These are phyloP conservation scores for Boletellus deceptivus DNA, from an alignment of 1,284 basidiomycete genomes.

Conservation along the genomic window DNA sequence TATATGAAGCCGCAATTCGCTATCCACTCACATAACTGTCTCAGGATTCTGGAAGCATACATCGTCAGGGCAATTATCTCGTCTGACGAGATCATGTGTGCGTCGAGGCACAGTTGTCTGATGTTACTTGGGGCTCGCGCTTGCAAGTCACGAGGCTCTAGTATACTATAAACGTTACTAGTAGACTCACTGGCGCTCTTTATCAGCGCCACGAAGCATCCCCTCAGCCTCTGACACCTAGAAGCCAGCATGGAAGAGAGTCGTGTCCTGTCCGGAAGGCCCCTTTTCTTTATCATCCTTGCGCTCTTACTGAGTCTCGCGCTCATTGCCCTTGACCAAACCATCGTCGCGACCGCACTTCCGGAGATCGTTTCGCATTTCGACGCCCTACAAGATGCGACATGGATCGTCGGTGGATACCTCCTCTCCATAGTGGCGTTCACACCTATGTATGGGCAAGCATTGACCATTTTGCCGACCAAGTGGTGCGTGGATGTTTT, in stretches of 20 bases:
- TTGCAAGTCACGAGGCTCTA: too few species aligned
- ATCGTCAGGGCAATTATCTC: too few species aligned
- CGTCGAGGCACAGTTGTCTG: too few species aligned
- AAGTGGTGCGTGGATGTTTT: constrained; percentile 16
- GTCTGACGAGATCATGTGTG: too few species aligned
- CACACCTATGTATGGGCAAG: constrained; percentile 15
- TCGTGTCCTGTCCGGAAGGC: constrained; percentile 7
- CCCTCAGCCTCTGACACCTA: too few species aligned
- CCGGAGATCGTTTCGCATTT: constrained; percentile 45
- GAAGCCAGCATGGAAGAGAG: constrained; percentile 6
- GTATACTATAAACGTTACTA: too few species aligned
- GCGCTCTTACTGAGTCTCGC: constrained; percentile 18
- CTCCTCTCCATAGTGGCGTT: constrained; percentile 17
- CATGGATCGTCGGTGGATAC: constrained; percentile 17
- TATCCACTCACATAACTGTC: too few species aligned
- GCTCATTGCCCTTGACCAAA: constrained; percentile 35
- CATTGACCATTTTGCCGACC: constrained; percentile 10
- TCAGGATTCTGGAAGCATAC: too few species aligned
- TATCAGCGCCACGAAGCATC: too few species aligned
- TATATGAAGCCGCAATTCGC: too few species aligned
- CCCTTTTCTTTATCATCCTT: constrained; percentile 4
- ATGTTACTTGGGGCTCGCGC: too few species aligned
- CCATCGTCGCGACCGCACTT: constrained; percentile 34
- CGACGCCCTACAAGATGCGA: constrained; percentile 30
- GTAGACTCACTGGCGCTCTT: too few species aligned